phyloP scores from a whole-genome alignment of 768 basidiomycete species.

The Phaeolepiota aurea region DNA sequence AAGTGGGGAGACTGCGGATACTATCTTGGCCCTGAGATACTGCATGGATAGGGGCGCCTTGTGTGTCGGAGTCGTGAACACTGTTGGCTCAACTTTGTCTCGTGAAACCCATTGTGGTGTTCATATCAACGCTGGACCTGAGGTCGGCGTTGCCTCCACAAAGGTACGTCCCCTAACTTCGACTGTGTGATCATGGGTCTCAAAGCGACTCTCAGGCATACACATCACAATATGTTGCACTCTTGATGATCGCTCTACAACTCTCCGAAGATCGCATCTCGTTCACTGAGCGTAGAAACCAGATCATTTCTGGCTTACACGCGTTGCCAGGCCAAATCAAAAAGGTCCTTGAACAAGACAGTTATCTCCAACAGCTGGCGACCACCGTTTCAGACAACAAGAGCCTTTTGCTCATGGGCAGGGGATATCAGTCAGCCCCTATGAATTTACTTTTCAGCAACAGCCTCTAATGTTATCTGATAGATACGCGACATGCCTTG shows the following conservation, averaged over 20 bases:
- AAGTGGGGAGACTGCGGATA: slow-evolving; percentile 98
- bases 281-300: slow-evolving; percentile 79
- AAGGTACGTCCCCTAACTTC: slow-evolving; percentile 45
- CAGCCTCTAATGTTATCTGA: slow-evolving; percentile 1
- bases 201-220: slow-evolving; percentile 55
- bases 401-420: slow-evolving; percentile 91
- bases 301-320: slow-evolving; percentile 91
- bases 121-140: slow-evolving; percentile 98
- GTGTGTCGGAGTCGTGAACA: slow-evolving; percentile 96
- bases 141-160: slow-evolving; percentile 98
- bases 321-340: slow-evolving; percentile 87
- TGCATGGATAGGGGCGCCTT: slow-evolving; percentile 95
- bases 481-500: slow-evolving; percentile 91
- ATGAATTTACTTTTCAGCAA: slow-evolving; percentile 2
- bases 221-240: slow-evolving; percentile 97
- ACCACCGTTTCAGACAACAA: slow-evolving; percentile 74
- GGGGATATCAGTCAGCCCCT: slow-evolving; percentile 87
- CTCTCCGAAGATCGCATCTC: slow-evolving; percentile 96
- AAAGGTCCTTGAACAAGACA: slow-evolving; percentile 75
- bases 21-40: slow-evolving; percentile 92
- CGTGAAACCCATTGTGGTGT: slow-evolving; percentile 99
- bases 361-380: slow-evolving; percentile 72
- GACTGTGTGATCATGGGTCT: background rate
- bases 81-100: slow-evolving; percentile 95
- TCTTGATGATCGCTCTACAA: slow-evolving; percentile 98